These are phyloP conservation scores for Tetratostichococcus sp. DNA, from an alignment of 139 green algal species.

Conservation along the genomic window DNA sequence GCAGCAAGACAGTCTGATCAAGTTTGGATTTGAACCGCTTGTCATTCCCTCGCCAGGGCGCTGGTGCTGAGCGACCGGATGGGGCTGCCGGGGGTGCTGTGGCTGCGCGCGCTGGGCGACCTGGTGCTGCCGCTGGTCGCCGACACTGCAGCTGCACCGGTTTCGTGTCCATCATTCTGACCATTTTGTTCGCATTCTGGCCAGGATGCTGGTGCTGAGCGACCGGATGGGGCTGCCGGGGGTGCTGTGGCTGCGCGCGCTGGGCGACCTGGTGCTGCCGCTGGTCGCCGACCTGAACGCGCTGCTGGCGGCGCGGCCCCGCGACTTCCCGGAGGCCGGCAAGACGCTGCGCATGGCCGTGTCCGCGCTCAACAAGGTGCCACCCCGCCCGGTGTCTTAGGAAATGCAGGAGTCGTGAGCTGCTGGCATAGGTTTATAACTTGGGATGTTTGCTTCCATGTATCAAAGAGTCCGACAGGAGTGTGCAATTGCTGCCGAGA, in stretches of 20 bases:
- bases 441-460: no score
- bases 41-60: slow-evolving; percentile 53
- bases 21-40: no score
- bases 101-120: slow-evolving; percentile 24
- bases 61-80: slow-evolving; percentile 65
- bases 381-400: no score
- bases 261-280: slow-evolving; percentile 49
- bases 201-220: slow-evolving; percentile 59
- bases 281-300: slow-evolving; percentile 39
- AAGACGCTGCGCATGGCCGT: slow-evolving; percentile 49
- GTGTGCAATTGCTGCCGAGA: no score
- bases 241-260: slow-evolving; percentile 41
- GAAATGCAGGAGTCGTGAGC: no score
- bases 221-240: slow-evolving; percentile 56
- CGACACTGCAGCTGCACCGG: no score
- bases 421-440: no score
- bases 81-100: background rate
- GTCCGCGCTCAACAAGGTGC: slow-evolving; percentile 56
- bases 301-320: background rate
- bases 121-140: no score
- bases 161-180: no score
- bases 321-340: slow-evolving; percentile 7
- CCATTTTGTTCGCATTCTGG: slow-evolving; percentile 27
- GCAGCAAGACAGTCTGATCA: no score
- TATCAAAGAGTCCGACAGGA: no score